Percentiles rank a stretch among this genome's conserved stretches.
phyloP scores from a whole-genome alignment of 2,329 filamentous ascomycete species.

The Rugonectria rugulosa region DNA sequence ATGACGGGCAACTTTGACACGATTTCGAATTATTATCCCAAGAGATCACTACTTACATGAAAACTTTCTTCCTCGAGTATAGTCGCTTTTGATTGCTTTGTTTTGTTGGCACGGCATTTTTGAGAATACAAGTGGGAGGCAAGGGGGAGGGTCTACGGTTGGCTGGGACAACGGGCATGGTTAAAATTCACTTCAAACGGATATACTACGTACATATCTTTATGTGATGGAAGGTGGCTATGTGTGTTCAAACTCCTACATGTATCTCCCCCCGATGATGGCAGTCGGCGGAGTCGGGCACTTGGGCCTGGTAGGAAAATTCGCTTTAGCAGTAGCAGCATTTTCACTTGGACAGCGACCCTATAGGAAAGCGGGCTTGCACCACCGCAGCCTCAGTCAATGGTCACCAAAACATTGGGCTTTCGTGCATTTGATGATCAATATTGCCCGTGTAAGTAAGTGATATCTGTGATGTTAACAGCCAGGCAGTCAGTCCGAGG shows the following conservation, averaged over 20 bases:
- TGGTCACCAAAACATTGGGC: conserved; percentile 34
- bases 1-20: conserved; percentile 23
- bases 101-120: conserved; percentile 34
- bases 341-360: conserved; percentile 19
- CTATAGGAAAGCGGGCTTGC: conserved; percentile 10
- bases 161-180: background rate
- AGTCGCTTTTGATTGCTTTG: conserved; percentile 7
- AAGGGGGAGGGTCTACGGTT: conserved; percentile 12
- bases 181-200: conserved; percentile 28
- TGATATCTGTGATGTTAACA: too few relatives aligned
- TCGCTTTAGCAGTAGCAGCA: conserved; percentile 16
- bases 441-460: too few relatives aligned
- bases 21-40: conserved; percentile 21
- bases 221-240: conserved; percentile 25
- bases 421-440: conserved; percentile 27
- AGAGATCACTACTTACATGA: conserved; percentile 7
- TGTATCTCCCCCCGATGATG: conserved; percentile 2
- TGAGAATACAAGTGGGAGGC: conserved; percentile 22
- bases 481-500: too few relatives aligned
- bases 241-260: conserved; percentile 4
- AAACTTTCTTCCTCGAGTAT: conserved; percentile 12
- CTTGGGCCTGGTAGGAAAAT: conserved; percentile 16
- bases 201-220: conserved; percentile 7
- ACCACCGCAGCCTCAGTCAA: conserved; percentile 9
- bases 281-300: conserved; percentile 5